A percentile compares a stretch with the other conserved stretches of the same genome.
Evolutionary conservation across 805 yeast genomes (phyloP).

Genomic region (Wilhelminamyces savonicus): DNA sequence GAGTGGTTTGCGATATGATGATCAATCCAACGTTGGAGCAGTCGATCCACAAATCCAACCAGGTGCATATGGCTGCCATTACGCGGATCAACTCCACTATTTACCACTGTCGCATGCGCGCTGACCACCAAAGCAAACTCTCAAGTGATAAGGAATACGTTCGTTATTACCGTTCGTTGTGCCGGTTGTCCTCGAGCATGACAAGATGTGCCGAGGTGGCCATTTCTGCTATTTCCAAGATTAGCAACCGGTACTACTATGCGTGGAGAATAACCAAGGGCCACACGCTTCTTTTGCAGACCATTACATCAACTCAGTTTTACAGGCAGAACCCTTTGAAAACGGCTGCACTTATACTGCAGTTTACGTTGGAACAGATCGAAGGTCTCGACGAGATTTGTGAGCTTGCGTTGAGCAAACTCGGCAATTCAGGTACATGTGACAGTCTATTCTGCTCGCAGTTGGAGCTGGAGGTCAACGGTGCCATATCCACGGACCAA

Average conservation of each 20-base stretch:
- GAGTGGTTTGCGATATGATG: slow-evolving; percentile 15
- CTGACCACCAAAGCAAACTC: slow-evolving; percentile 13
- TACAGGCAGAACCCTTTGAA: slow-evolving; percentile 16
- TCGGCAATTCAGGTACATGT: slow-evolving; percentile 6
- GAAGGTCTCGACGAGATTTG: slow-evolving; percentile 16
- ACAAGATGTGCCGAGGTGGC: slow-evolving; percentile 3
- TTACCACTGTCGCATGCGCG: slow-evolving; percentile 12
- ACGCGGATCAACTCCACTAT: slow-evolving; percentile 24
- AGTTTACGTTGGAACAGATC: slow-evolving; percentile 15
- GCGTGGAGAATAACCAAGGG: slow-evolving; percentile 67
- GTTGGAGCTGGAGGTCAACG: neutral
- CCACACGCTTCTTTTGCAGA: slow-evolving; percentile 33
- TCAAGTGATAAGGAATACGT: slow-evolving; percentile 3
- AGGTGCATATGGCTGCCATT: slow-evolving; percentile 22
- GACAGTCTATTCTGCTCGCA: slow-evolving; percentile 7
- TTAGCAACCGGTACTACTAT: slow-evolving; percentile 55
- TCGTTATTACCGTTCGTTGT: slow-evolving; percentile 6
- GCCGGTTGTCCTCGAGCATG: slow-evolving; percentile 10
- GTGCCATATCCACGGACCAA: neutral
- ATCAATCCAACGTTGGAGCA: slow-evolving; percentile 14
- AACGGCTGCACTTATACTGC: slow-evolving; percentile 8
- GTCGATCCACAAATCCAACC: slow-evolving; percentile 26
- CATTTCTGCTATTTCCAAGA: slow-evolving; percentile 15
- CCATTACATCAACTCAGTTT: slow-evolving; percentile 26
- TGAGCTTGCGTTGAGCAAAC: slow-evolving; percentile 7